Percentiles rank a stretch among this genome's conserved stretches.
Evolutionary conservation across 2,329 filamentous ascomycete genomes (phyloP).

Genomic region (Talaromyces rugulosus): DNA sequence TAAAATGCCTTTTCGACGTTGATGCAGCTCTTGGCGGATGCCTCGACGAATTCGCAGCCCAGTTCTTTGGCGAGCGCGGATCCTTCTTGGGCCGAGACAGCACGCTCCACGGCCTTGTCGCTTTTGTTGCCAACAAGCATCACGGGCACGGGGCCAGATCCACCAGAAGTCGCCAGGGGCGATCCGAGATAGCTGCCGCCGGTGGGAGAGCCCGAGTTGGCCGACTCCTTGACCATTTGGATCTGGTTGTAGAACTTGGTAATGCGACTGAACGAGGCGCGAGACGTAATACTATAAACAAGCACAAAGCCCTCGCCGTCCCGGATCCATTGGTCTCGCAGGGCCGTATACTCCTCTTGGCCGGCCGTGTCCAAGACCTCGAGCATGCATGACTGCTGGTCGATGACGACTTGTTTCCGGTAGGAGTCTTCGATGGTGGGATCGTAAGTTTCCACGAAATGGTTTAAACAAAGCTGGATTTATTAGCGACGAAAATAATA

Average conservation of each 20-base stretch:
- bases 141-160: slow-evolving; percentile 72
- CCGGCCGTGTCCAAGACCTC: slow-evolving; percentile 95
- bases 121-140: slow-evolving; percentile 99
- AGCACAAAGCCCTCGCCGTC: slow-evolving; percentile 96
- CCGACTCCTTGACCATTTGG: slow-evolving; percentile 90
- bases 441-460: slow-evolving; percentile 91
- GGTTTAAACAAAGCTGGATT: slow-evolving; percentile 80
- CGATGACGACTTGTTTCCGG: slow-evolving; percentile 74
- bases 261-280: slow-evolving; percentile 91
- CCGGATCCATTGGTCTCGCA: slow-evolving; percentile 97
- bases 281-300: slow-evolving; percentile 97
- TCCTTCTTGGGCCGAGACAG: slow-evolving; percentile 95
- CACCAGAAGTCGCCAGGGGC: slow-evolving; percentile 44
- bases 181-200: slow-evolving; percentile 48
- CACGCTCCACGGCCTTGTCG: slow-evolving; percentile 90
- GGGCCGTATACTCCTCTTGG: slow-evolving; percentile 95
- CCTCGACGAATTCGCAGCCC: slow-evolving; percentile 94
- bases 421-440: slow-evolving; percentile 67
- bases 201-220: slow-evolving; percentile 51
- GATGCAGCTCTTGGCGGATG: slow-evolving; percentile 95
- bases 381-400: slow-evolving; percentile 87
- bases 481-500: background rate
- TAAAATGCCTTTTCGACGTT: slow-evolving; percentile 99
- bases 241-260: slow-evolving; percentile 96
- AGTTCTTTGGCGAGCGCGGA: slow-evolving; percentile 86